Percentiles rank a stretch among this genome's conserved stretches.
Conservation (phyloP, 2,329 filamentous ascomycete species). For the Venturia effusa region DNA sequence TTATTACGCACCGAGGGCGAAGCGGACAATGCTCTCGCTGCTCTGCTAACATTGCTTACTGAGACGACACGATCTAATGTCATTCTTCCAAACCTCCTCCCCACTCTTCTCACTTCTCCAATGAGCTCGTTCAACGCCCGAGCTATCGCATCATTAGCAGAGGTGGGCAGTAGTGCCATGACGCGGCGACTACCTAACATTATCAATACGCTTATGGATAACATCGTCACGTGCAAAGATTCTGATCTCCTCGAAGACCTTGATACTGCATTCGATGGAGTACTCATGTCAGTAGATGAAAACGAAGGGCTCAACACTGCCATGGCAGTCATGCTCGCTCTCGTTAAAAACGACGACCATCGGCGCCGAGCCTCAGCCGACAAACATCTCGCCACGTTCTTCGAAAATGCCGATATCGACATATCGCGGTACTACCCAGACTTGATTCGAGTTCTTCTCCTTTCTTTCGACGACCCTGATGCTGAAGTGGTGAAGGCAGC, state of each 20-base stretch:
- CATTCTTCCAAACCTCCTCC: conserved; percentile 91
- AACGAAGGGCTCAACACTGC: conserved; percentile 90
- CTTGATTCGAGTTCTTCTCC: conserved; percentile 78
- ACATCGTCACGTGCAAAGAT: conserved; percentile 68
- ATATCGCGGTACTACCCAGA: conserved; percentile 96
- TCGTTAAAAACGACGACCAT: conserved; percentile 91
- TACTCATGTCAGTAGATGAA: conserved; percentile 87
- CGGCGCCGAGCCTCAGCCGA: conserved; percentile 68
- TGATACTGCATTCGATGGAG: conserved; percentile 71
- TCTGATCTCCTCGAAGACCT: conserved; percentile 65
- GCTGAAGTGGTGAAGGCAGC: conserved; percentile 75
- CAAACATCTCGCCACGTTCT: conserved; percentile 76
- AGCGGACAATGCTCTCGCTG: conserved; percentile 84
- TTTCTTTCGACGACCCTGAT: conserved; percentile 86
- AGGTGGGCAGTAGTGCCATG: conserved; percentile 85
- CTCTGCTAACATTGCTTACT: conserved; percentile 85
- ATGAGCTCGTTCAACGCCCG: conserved; percentile 93
- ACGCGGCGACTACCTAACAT: conserved; percentile 81
- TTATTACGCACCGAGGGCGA: conserved; percentile 78
- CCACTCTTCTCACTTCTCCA: conserved; percentile 78
- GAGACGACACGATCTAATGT: conserved; percentile 91
- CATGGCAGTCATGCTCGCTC: conserved; percentile 82
- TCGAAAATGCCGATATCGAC: conserved; percentile 67
- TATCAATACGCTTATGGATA: conserved; percentile 89
- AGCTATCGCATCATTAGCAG: conserved; percentile 82